phyloP scores from a whole-genome alignment of 2,329 filamentous ascomycete species.

The Clonostachys rosea region DNA sequence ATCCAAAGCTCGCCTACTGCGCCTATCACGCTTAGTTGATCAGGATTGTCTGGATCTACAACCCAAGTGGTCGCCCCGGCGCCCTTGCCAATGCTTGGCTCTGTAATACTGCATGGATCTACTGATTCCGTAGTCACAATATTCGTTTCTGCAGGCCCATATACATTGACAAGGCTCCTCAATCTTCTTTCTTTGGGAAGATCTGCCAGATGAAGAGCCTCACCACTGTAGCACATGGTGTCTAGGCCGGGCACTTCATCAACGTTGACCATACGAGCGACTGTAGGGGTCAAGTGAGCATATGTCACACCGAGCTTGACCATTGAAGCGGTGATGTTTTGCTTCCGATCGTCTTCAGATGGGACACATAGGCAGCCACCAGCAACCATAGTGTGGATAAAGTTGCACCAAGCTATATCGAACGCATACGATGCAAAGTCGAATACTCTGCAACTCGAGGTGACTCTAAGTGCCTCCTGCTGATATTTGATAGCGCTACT shows the following conservation, averaged over 20 bases:
- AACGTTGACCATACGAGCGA: background rate
- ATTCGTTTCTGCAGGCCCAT: slow-evolving; percentile 6
- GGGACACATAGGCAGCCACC: slow-evolving; percentile 31
- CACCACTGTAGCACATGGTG: slow-evolving; percentile 9
- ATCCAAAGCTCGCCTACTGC: slow-evolving; percentile 26
- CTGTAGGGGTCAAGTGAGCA: slow-evolving; percentile 4
- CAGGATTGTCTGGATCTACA: slow-evolving; percentile 13
- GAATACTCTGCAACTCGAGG: slow-evolving; percentile 6
- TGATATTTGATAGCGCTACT: slow-evolving; percentile 7
- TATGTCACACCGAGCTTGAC: slow-evolving; percentile 6
- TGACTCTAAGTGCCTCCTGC: background rate
- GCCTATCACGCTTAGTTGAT: slow-evolving; percentile 19
- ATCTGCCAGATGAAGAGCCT: slow-evolving; percentile 23
- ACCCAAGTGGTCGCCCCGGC: slow-evolving; percentile 12
- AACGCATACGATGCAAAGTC: slow-evolving; percentile 26
- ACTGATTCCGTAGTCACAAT: background rate
- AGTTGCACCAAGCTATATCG: slow-evolving; percentile 27
- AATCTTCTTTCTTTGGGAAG: slow-evolving; percentile 7
- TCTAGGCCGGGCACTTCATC: slow-evolving; percentile 5
- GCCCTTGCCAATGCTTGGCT: slow-evolving; percentile 2
- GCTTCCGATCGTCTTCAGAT: slow-evolving; percentile 5
- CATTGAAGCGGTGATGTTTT: slow-evolving; percentile 6
- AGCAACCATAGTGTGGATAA: slow-evolving; percentile 26
- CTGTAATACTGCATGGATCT: background rate
- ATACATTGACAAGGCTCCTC: slow-evolving; percentile 29